phyloP scores from a whole-genome alignment of 257 asterid species.

The Solanum piurae region DNA sequence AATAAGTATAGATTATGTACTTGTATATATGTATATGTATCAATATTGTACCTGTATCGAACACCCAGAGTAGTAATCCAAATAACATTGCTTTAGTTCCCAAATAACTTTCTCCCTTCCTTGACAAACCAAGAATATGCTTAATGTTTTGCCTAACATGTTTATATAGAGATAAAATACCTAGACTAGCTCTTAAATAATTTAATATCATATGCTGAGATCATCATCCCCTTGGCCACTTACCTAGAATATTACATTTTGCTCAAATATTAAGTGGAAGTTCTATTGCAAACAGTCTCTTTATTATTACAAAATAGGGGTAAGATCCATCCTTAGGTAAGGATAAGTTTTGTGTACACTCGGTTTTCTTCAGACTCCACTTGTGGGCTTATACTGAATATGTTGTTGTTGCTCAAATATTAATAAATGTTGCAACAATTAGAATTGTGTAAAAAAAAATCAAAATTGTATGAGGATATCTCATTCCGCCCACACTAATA shows the following conservation, averaged over 20 bases:
- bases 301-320: too few species aligned
- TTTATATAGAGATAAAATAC: background rate
- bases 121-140: background rate
- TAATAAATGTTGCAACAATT: too few species aligned
- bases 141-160: background rate
- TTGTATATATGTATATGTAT: too few species aligned
- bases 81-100: background rate
- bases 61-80: background rate
- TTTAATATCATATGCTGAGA: constrained; percentile 6
- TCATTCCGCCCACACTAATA: too few species aligned
- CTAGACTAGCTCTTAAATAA: background rate
- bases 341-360: too few species aligned
- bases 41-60: background rate
- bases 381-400: too few species aligned
- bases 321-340: too few species aligned
- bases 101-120: background rate
- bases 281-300: too few species aligned
- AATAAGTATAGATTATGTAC: too few species aligned
- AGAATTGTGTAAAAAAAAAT: too few species aligned
- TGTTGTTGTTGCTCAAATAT: background rate
- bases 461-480: background rate
- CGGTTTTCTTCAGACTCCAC: too few species aligned
- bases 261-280: too few species aligned
- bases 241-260: background rate
- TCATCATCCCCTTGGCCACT: constrained; percentile 5